Conservation (phyloP, 2,329 filamentous ascomycete genomes). For the Cercospora sesami region DNA sequence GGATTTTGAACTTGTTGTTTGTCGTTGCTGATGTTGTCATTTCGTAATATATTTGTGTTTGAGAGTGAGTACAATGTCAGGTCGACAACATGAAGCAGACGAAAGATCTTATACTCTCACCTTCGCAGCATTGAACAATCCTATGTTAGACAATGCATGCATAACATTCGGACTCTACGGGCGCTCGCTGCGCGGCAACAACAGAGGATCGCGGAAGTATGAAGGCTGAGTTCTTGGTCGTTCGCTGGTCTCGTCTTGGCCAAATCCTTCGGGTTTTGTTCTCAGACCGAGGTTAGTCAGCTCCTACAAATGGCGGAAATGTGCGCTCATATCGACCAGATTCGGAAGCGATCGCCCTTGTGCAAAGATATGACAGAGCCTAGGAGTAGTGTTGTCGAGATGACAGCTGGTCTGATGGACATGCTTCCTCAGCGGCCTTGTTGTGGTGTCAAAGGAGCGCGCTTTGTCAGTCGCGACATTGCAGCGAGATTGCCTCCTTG, state of each 20-base stretch:
- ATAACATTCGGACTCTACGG: background rate
- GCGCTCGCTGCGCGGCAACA: background rate
- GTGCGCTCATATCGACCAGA: background rate
- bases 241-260: slow-evolving; percentile 1
- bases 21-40: background rate
- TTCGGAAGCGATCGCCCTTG: background rate
- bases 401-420: background rate
- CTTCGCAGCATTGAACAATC: background rate
- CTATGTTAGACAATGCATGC: background rate
- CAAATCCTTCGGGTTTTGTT: slow-evolving; percentile 3
- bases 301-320: background rate
- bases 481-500: background rate
- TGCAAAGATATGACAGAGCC: background rate
- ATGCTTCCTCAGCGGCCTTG: background rate
- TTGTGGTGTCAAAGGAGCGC: background rate
- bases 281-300: background rate
- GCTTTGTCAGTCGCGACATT: background rate
- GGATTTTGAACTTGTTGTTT: slow-evolving; percentile 2
- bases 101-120: background rate
- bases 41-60: background rate
- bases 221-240: background rate
- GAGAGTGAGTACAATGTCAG: background rate
- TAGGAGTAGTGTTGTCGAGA: background rate
- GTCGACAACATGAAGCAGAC: background rate
- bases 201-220: background rate